Conservation (phyloP, 176 grass and related monocot species). For the Miscanthus lutarioriparius region DNA sequence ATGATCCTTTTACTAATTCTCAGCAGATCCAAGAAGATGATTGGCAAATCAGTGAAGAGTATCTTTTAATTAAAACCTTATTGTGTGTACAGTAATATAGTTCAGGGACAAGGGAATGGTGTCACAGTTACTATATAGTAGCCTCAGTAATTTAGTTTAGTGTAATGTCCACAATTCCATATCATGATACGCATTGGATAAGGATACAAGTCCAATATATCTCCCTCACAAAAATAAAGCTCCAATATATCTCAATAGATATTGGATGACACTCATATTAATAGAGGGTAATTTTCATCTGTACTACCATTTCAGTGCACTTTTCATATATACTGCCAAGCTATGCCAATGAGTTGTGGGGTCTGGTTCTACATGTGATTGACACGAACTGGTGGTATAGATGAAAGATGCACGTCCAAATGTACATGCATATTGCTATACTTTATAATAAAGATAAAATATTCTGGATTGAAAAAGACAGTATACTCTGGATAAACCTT, state of each 20-base stretch:
- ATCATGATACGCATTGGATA: slow-evolving; percentile 4
- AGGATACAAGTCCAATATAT: slow-evolving; percentile 5
- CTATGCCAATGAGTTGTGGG: background rate
- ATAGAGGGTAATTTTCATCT: background rate
- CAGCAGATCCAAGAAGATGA: background rate
- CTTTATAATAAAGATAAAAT: background rate
- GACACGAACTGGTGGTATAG: background rate
- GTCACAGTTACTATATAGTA: background rate
- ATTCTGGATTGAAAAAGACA: background rate
- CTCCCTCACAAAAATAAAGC: background rate
- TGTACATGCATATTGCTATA: background rate
- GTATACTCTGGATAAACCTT: background rate
- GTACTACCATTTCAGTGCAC: background rate
- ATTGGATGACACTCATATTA: background rate
- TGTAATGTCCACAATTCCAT: background rate
- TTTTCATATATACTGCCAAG: background rate
- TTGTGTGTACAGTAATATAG: background rate
- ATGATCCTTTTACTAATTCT: background rate
- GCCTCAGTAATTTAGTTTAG: background rate
- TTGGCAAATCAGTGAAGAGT: slow-evolving; percentile 2
- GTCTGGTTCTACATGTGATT: background rate
- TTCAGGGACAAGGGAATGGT: background rate
- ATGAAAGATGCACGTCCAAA: background rate
- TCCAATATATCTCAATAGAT: background rate
- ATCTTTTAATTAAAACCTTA: background rate